Conservation (phyloP, 192 early-diverging fungal species). For the Umbelopsis ramanniana region DNA sequence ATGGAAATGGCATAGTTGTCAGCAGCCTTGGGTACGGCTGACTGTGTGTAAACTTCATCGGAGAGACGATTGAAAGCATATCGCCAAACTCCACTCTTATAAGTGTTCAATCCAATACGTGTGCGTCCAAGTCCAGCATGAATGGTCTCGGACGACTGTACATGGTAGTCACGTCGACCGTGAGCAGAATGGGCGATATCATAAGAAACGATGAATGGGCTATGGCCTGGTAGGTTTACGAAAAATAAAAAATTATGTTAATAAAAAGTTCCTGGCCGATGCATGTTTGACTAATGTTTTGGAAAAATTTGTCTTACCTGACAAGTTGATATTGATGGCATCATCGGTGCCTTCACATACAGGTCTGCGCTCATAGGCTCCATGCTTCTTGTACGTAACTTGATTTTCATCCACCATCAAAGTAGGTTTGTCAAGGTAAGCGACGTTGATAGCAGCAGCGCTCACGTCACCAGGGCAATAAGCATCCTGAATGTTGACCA, state of each 20-base stretch:
- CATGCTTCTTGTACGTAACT: constrained; percentile 4
- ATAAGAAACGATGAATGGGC: constrained; percentile 37
- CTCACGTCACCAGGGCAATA: constrained; percentile 46
- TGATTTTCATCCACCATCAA: constrained; percentile 34
- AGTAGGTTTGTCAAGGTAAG: constrained; percentile 34
- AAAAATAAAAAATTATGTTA: background rate
- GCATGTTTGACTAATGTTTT: background rate
- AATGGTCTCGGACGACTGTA: constrained; percentile 25
- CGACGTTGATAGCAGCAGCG: constrained; percentile 26
- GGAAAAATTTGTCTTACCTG: constrained; percentile 23
- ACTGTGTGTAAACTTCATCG: constrained; percentile 43
- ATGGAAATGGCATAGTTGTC: constrained; percentile 29
- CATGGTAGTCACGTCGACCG: constrained; percentile 7
- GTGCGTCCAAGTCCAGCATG: constrained; percentile 33
- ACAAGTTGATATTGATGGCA: constrained; percentile 35
- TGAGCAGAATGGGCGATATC: constrained; percentile 4
- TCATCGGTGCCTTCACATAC: constrained; percentile 45
- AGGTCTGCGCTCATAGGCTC: constrained; percentile 30
- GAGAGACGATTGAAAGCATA: constrained; percentile 44
- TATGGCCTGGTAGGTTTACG: constrained; percentile 20
- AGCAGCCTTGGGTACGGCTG: background rate
- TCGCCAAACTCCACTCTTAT: constrained; percentile 32
- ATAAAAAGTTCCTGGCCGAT: no score
- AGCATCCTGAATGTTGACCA: constrained; percentile 44
- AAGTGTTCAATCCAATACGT: constrained; percentile 39